A percentile compares a stretch with the other conserved stretches of the same genome.
These are phyloP conservation scores for Lenzites betulinus DNA, from an alignment of 768 basidiomycete species.

Conservation along the genomic window DNA sequence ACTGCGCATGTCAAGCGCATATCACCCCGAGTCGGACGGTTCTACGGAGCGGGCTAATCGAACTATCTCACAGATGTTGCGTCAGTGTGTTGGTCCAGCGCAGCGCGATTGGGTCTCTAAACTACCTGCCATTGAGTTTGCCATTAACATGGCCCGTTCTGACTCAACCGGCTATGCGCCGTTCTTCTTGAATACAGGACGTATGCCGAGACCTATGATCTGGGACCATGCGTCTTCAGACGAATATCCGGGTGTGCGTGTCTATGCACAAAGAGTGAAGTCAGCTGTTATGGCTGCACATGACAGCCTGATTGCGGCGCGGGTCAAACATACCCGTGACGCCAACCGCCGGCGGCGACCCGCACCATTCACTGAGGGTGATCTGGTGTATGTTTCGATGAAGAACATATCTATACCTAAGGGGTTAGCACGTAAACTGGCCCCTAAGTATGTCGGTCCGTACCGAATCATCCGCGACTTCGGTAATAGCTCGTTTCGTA, in stretches of 20 bases:
- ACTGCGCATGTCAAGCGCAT: constrained; percentile 30
- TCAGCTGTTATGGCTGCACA: constrained; percentile 35
- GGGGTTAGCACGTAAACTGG: constrained; percentile 36
- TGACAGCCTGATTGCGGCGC: constrained; percentile 39
- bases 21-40: constrained; percentile 37
- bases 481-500: constrained; percentile 29
- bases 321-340: constrained; percentile 34
- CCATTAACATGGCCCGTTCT: constrained; percentile 37
- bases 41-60: constrained; percentile 26
- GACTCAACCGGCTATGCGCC: constrained; percentile 40
- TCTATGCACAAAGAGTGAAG: constrained; percentile 29
- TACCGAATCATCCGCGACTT: constrained; percentile 31
- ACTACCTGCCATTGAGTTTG: constrained; percentile 40
- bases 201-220: constrained; percentile 28
- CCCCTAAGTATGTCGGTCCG: constrained; percentile 43
- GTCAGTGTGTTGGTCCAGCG: constrained; percentile 3
- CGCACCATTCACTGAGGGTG: constrained; percentile 26
- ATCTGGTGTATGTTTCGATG: constrained; percentile 41
- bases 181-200: constrained; percentile 30
- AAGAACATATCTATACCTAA: constrained; percentile 39
- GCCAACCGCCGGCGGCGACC: constrained; percentile 31
- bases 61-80: constrained; percentile 23
- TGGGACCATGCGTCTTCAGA: constrained; percentile 26
- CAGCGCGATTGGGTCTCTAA: constrained; percentile 34
- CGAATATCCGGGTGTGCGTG: constrained; percentile 28